Evolutionary conservation across 805 yeast genomes (phyloP), one percentile per base, ranked within the genome.

Genomic region (Wickerhamiella kurtzmanii): DNA sequence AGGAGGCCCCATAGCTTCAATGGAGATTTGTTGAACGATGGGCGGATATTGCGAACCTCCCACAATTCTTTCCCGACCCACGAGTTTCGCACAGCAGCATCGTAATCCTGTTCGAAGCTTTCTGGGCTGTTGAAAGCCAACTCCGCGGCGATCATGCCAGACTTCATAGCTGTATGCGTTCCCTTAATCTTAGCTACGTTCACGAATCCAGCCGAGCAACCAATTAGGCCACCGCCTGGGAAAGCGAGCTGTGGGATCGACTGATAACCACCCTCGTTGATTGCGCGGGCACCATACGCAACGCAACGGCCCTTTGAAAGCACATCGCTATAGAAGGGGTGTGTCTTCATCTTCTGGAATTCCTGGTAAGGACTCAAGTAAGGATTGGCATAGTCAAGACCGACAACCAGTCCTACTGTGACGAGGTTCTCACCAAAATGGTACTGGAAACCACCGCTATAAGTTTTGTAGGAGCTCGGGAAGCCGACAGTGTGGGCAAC

Each of bases 141-240:
- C 58, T 92, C 96, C 2, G 97, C 98, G 2, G 98, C 98, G 22
- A 92, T 64, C 74, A 92, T 80, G 28, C 97, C 98, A 8, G 92
- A 74, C 64, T 92, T 92, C 78, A 92, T 85, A 1, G 99, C 97
- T 1, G 96, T 89, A 63, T 92, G 99, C 0, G 96, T 80, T 15
- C 99, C 99, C 67, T 92, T 92, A 59, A 92, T 84, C 64, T 89
- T 92, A 45, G 98, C 96, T 40, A 92, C 97, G 61, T 92, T 92
- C 77, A 92, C 75, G 64, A 92, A 89, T 1, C 98, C 98, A 2
- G 98, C 98, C 48, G 94, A 70, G 48, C 94, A 92, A 28, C 99
- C 99, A 37, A 92, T 89, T 22, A 92, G 67, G 6, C 87, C 80
- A 45, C 98, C 99, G 44, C 99, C 99, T 2, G 97, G 97, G 74